phyloP scores from a whole-genome alignment of 805 yeast genomes.

The Pichia kluyveri region DNA sequence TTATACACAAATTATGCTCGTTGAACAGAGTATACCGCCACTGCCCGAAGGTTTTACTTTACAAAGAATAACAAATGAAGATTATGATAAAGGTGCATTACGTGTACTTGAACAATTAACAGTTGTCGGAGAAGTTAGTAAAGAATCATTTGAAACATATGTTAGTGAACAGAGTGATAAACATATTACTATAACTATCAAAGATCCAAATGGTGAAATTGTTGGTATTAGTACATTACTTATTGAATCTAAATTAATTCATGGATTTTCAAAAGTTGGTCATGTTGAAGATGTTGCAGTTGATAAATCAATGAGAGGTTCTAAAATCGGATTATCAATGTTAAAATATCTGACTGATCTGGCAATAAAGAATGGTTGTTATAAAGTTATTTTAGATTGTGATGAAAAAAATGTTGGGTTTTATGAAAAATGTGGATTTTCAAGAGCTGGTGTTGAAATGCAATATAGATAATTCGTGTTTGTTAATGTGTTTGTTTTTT shows the following conservation, averaged over 20 bases:
- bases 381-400: slow-evolving; percentile 87
- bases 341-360: slow-evolving; percentile 52
- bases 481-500: too few relatives aligned
- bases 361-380: slow-evolving; percentile 60
- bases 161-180: slow-evolving; percentile 52
- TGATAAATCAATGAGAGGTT: slow-evolving; percentile 66
- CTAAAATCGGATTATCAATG: slow-evolving; percentile 62
- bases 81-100: slow-evolving; percentile 54
- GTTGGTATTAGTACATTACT: slow-evolving; percentile 82
- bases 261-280: slow-evolving; percentile 77
- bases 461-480: slow-evolving; percentile 31
- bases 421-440: slow-evolving; percentile 81
- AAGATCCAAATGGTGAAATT: slow-evolving; percentile 39
- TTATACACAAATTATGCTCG: neutral
- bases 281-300: slow-evolving; percentile 95
- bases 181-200: slow-evolving; percentile 66
- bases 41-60: slow-evolving; percentile 60
- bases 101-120: slow-evolving; percentile 63
- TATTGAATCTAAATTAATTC: slow-evolving; percentile 77
- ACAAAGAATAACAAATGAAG: slow-evolving; percentile 46
- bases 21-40: neutral
- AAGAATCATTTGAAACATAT: slow-evolving; percentile 38
- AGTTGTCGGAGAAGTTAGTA: slow-evolving; percentile 66
- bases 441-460: slow-evolving; percentile 63
- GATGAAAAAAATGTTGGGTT: slow-evolving; percentile 73